phyloP scores from a whole-genome alignment of 2,329 filamentous ascomycete species.

The Dichotomopilus funicola region DNA sequence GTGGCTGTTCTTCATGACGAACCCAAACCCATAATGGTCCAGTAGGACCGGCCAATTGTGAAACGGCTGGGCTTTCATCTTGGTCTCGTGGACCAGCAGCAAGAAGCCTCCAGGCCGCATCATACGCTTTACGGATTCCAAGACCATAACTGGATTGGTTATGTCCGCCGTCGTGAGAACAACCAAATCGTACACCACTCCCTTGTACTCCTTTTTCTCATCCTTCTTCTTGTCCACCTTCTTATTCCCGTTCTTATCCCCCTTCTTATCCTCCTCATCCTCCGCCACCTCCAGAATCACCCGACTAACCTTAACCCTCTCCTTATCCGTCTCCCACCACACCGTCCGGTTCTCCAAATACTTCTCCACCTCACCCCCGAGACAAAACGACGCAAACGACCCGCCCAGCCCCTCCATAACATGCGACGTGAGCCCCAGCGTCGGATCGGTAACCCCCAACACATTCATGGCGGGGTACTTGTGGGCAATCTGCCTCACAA shows the following conservation, averaged over 20 bases:
- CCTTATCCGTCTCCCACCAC: too few relatives aligned
- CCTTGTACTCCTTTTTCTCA: too few relatives aligned
- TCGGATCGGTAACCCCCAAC: conserved; percentile 31
- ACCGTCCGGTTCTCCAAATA: conserved; percentile 11
- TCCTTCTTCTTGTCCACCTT: too few relatives aligned
- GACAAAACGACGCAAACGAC: conserved; percentile 28
- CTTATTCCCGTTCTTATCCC: too few relatives aligned
- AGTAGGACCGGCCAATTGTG: conserved; percentile 32
- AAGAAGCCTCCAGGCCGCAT: conserved; percentile 30
- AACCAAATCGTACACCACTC: conserved; percentile 24
- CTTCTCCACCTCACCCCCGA: conserved; percentile 21
- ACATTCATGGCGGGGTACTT: conserved; percentile 35
- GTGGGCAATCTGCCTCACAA: conserved; percentile 34
- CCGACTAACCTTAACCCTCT: conserved; percentile 15
- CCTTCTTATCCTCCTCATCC: too few relatives aligned
- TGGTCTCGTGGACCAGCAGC: conserved; percentile 23
- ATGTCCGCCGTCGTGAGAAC: conserved; percentile 22
- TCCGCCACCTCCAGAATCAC: too few relatives aligned
- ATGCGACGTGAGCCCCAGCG: conserved; percentile 27
- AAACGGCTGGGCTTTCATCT: conserved; percentile 12
- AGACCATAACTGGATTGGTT: conserved; percentile 1
- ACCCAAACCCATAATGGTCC: conserved; percentile 29
- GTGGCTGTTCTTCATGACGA: conserved; percentile 27
- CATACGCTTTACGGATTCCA: conserved; percentile 15
- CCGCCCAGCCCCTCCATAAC: conserved; percentile 28